Conservation (phyloP, 345 rosid species). For the Bruguiera sexangula region DNA sequence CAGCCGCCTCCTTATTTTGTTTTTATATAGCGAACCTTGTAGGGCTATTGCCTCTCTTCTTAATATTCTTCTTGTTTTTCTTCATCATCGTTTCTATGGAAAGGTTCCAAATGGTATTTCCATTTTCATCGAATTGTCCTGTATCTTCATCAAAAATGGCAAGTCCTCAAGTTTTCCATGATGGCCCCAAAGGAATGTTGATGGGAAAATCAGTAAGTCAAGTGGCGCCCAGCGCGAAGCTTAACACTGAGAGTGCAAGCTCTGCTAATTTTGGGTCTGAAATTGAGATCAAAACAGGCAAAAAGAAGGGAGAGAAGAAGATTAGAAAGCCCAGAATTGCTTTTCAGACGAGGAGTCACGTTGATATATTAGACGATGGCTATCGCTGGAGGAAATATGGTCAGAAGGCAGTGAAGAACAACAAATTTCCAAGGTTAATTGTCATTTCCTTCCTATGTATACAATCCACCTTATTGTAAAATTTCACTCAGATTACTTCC, state of each 20-base stretch:
- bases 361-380: slow-evolving; percentile 69
- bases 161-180: slow-evolving; percentile 16
- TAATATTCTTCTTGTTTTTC: not conserved
- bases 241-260: not conserved
- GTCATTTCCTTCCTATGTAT: not conserved
- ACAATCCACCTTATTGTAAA: not conserved
- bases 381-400: slow-evolving; percentile 80
- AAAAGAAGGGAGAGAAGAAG: slow-evolving; percentile 44
- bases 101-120: slow-evolving; percentile 47
- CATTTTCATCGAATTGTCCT: slow-evolving; percentile 26
- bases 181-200: slow-evolving; percentile 22
- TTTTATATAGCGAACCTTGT: not conserved
- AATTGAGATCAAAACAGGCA: slow-evolving; percentile 8
- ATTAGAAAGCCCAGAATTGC: slow-evolving; percentile 46
- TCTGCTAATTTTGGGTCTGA: slow-evolving; percentile 4
- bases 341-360: slow-evolving; percentile 64
- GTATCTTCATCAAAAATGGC: slow-evolving; percentile 9
- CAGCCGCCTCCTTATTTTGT: slow-evolving; percentile 20
- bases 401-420: slow-evolving; percentile 62
- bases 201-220: slow-evolving; percentile 25
- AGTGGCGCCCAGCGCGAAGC: not conserved
- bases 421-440: slow-evolving; percentile 32
- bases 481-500: too few relatives aligned
- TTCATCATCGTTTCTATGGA: slow-evolving; percentile 29
- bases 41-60: not conserved